A percentile compares a stretch with the other conserved stretches of the same genome.
These are phyloP conservation scores for Jackrogersella multiformis DNA, from an alignment of 495 filamentous ascomycete species.

Conservation along the genomic window DNA sequence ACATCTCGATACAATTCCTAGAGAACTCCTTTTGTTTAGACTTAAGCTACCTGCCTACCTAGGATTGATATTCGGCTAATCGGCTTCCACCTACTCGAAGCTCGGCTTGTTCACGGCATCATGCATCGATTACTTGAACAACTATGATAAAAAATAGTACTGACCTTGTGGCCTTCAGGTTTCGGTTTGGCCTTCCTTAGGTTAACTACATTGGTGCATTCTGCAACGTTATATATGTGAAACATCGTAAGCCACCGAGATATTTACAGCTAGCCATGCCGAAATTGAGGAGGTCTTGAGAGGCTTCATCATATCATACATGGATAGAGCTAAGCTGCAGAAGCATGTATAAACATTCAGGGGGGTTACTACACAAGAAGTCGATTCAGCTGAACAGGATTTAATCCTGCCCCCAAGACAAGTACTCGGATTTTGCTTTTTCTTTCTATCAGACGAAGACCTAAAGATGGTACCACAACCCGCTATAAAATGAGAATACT, in stretches of 20 bases:
- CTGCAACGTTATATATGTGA: slow-evolving; percentile 20
- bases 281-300: slow-evolving; percentile 7
- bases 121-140: not conserved
- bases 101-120: slow-evolving; percentile 18
- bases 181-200: not conserved
- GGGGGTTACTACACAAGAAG: not conserved
- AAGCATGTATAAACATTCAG: slow-evolving; percentile 8
- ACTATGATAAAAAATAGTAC: not conserved
- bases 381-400: too few relatives aligned
- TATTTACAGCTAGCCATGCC: slow-evolving; percentile 31
- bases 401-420: too few relatives aligned
- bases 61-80: slow-evolving; percentile 18
- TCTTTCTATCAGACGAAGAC: too few relatives aligned
- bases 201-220: not conserved
- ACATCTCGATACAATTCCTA: not conserved
- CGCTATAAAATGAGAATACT: too few relatives aligned
- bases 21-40: not conserved
- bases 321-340: slow-evolving; percentile 7
- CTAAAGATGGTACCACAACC: too few relatives aligned
- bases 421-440: too few relatives aligned
- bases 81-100: slow-evolving; percentile 14
- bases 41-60: slow-evolving; percentile 17
- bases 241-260: slow-evolving; percentile 18
- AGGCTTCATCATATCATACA: not conserved
- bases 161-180: not conserved